Evolutionary conservation across 345 rosid species (phyloP), one percentile per base, ranked within the genome.

Genomic region (Dimocarpus longan): DNA sequence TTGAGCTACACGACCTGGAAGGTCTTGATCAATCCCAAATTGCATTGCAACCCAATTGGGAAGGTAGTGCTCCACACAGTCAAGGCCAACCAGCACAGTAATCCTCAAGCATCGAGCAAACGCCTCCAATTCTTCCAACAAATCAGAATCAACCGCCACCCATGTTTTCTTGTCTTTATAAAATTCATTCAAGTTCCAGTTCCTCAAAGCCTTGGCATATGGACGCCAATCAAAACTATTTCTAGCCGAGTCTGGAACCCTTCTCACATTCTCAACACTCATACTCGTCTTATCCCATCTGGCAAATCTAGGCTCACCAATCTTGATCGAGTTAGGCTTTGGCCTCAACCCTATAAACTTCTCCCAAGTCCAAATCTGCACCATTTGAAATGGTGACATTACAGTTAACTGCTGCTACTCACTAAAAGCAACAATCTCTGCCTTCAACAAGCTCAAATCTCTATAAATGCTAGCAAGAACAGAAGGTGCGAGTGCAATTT

Each of bases 401-500:
- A 83, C 26, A 46, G 37, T 65, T 65, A 56, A 76, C 52, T 46
- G 8, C 54, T 5, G 22, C 71, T 0, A 80, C 39, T 42, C 22
- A 18, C 46, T 8, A 24, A 71, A 78, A 73, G 83, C 82, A 68
- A 44, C 73, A 10, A 90, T 80, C 10, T 54, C 57, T 66, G 71
- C 68, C 60, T 89, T 91, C 52, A 89, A 76, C 21, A 82, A n/a
- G 42, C 79, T 75, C 28, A 89, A 84, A 75, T 89, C 90, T 0
- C 78, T 26, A 22, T 85, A 89, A 70, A 91, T 85, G 46, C 79
- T 32, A 1, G 96, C 89, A 44, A 90, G 86, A 80, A 89, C 88
- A 5, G 92, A 86, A 0, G 94, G 93, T n/a, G 90, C 90, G 4
- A 88, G 76, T 66, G 91, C 90, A 26, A 90, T 21, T 21, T 76